phyloP scores from a whole-genome alignment of 352 stramenopile species.

The Phytophthora pistaciae region DNA sequence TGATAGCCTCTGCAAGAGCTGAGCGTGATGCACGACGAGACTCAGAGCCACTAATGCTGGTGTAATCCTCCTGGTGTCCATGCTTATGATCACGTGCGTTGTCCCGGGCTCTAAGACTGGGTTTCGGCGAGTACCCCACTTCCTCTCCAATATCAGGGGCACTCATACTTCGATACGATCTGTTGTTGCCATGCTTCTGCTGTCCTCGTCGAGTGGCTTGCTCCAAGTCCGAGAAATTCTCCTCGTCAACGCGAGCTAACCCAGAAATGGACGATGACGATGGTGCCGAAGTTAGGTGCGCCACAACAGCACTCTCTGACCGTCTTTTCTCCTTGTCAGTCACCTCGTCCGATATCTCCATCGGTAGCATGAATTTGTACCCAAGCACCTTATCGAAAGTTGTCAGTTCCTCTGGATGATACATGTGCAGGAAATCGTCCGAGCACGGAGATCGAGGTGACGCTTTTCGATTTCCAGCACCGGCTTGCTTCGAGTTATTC shows the following conservation, averaged over 20 bases:
- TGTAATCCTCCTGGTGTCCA: constrained; percentile 37
- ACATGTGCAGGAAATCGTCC: constrained; percentile 87
- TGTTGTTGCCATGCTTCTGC: constrained; percentile 38
- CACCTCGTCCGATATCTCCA: constrained; percentile 77
- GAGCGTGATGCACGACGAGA: constrained; percentile 35
- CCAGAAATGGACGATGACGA: constrained; percentile 58
- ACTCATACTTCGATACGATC: constrained; percentile 76
- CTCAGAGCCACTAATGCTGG: constrained; percentile 43
- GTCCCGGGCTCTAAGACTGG: constrained; percentile 41
- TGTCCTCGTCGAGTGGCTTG: constrained; percentile 31
- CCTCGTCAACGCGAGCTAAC: constrained; percentile 53
- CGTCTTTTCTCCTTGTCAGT: constrained; percentile 60
- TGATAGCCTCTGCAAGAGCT: constrained; percentile 41
- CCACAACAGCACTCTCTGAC: constrained; percentile 53
- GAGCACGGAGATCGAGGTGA: constrained; percentile 47
- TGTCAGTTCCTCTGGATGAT: constrained; percentile 85
- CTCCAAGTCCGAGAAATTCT: constrained; percentile 51
- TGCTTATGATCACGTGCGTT: constrained; percentile 46
- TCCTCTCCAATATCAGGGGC: constrained; percentile 79
- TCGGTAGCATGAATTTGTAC: constrained; percentile 90
- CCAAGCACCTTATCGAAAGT: constrained; percentile 88
- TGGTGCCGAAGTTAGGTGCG: constrained; percentile 50
- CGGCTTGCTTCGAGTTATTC: constrained; percentile 1
- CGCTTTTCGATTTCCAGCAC: constrained; percentile 24
- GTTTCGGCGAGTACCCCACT: constrained; percentile 34